Base-by-base conservation (phyloP, 169 alveolate species). In the Sarcocystis neurona region DNA sequence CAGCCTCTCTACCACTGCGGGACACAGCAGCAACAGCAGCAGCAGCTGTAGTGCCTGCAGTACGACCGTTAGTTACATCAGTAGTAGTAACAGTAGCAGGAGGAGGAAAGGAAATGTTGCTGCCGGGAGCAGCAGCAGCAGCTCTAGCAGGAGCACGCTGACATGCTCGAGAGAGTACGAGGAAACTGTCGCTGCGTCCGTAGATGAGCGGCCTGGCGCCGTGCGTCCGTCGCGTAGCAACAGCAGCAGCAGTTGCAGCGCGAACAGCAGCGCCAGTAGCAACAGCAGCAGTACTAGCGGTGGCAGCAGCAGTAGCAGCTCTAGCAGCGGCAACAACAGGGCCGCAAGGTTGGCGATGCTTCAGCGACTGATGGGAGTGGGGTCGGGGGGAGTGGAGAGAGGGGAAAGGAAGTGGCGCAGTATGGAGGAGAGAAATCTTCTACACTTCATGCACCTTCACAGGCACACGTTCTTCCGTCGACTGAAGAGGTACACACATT, bases 321-420 rank as follows among this genome's bases (percentile, higher is more conserved):
- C 6, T 10, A 10, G 15, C 39, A 27, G 77, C 39, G 6, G 32
- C 39, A 63, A 27, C 32, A 10, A 27, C 39, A 27, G 10, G 10
- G 32, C 32, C 32, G 41, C 10, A n/a, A n/a, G 77, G 10, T 12
- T 27, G 41, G 32, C 12, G 15, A 12, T 47, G 44, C 75, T 37
- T 3, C 79, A 56, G 58, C 12, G n/a, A 34, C 79, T 41, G 37
- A 41, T 66, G 30, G 68, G 63, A 39, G 63, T 34, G 77, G 60
- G 39, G 46, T 30, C 37, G 0, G 48, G 77, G 10, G 63, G 89
- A 20, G 46, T 50, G 30, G 79, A 46, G 43, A 56, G 79, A 56
- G 48, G 80, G 41, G 89, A 84, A 37, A 56, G 79, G 41, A 85
- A 85, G 34, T 85, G 90, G 90, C 44, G 53, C 43, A 63, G 84